Conservation (phyloP, 1,284 basidiomycete genomes). For the Cryptococcus neoformans region DNA sequence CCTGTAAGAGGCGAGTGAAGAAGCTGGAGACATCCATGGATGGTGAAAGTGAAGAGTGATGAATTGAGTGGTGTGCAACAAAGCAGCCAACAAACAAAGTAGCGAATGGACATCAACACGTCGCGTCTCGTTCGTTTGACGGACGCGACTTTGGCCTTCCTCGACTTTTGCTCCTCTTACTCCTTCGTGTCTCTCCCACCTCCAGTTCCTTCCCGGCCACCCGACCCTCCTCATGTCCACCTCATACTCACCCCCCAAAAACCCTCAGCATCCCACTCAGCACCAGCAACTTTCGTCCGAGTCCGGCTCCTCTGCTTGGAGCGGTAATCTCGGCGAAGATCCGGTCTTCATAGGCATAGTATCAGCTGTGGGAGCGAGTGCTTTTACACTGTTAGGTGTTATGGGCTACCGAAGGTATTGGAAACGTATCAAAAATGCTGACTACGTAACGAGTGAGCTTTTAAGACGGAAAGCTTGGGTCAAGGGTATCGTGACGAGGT, state of each 20-base stretch:
- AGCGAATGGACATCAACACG: neutral
- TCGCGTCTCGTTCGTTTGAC: too few species aligned
- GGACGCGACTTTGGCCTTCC: too few species aligned
- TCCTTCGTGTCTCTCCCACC: neutral
- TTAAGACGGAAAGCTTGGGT: conserved; percentile 61
- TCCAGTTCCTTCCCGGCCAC: too few species aligned
- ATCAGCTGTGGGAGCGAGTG: conserved; percentile 38
- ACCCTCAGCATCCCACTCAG: too few species aligned
- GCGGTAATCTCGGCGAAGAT: conserved; percentile 14
- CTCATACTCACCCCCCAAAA: too few species aligned
- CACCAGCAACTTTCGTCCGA: too few species aligned
- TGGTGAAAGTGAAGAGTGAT: neutral
- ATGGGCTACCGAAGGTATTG: conserved; percentile 58
- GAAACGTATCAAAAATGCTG: conserved; percentile 59
- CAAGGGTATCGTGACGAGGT: conserved; percentile 71
- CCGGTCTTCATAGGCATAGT: conserved; percentile 32
- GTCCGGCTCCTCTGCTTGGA: too few species aligned
- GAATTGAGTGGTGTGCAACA: neutral
- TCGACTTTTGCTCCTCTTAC: too few species aligned
- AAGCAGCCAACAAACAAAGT: neutral
- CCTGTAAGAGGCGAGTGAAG: conserved; percentile 42
- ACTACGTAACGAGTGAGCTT: conserved; percentile 62
- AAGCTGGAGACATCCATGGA: conserved; percentile 44
- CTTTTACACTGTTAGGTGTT: conserved; percentile 49
- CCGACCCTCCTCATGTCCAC: too few species aligned